Percentiles rank a stretch among this genome's conserved stretches.
phyloP scores from a whole-genome alignment of 1,139 yeast species.

The Zygoascus meyerae region DNA sequence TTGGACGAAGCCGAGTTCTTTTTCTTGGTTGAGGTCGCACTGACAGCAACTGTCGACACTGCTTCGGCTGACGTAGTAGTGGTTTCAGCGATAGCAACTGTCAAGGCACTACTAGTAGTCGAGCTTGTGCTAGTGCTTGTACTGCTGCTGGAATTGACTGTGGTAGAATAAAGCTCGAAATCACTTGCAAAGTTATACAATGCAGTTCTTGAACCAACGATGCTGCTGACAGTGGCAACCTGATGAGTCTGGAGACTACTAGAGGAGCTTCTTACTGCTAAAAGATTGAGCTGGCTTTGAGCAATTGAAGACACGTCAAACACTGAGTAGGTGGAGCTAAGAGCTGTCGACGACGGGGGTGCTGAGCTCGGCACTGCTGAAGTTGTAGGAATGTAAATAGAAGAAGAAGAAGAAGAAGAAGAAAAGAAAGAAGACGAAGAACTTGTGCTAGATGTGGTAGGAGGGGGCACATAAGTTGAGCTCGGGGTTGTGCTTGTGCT shows the following conservation, averaged over 20 bases:
- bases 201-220: slow-evolving; percentile 23
- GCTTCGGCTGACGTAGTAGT: slow-evolving; percentile 1
- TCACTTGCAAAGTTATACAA: slow-evolving; percentile 23
- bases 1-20: background rate
- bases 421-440: background rate
- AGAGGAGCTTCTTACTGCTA: slow-evolving; percentile 6
- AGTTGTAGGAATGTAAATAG: background rate
- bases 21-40: slow-evolving; percentile 7
- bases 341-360: background rate
- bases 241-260: slow-evolving; percentile 11
- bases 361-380: background rate
- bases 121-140: slow-evolving; percentile 7
- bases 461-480: background rate
- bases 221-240: slow-evolving; percentile 20
- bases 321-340: slow-evolving; percentile 1
- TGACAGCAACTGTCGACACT: slow-evolving; percentile 12
- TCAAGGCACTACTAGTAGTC: slow-evolving; percentile 4
- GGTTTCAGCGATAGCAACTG: background rate
- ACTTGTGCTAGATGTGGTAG: background rate
- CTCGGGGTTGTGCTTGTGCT: slow-evolving; percentile 10
- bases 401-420: background rate
- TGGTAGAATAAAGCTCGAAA: slow-evolving; percentile 9
- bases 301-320: slow-evolving; percentile 5
- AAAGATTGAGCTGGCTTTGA: slow-evolving; percentile 2
- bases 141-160: slow-evolving; percentile 4